Evolutionary conservation across 805 yeast species (phyloP), one percentile per base, ranked within the genome.

Genomic region (Saturnispora diversa): DNA sequence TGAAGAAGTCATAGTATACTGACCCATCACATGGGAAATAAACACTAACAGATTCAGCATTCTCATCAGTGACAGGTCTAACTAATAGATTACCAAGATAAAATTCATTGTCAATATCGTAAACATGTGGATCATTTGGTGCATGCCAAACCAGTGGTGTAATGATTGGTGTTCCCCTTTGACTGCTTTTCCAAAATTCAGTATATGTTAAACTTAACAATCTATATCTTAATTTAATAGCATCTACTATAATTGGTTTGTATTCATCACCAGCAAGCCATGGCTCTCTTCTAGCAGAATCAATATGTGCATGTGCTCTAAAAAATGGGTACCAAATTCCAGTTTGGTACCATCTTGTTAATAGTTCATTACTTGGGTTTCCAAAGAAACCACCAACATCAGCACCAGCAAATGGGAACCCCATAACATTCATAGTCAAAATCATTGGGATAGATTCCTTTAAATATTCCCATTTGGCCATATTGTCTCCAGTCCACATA

Each of bases 331-430:
- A 88, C 81, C 94, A 90, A 22, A 84, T 75, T 44, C 97, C 98
- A 2, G 94, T 71, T 59, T 92, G 98, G 57, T 88, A 90, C 98
- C 98, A 92, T 53, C 99, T 72, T 0, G 84, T 73, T 43, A 85
- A 66, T 45, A 92, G 63, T 54, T 92, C 97, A 26, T 74, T 69
- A 0, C 77, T 65, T 0, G 98, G 97, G 56, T 92, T 73, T 3
- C 94, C 95, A 55, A 87, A 88, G 56, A 92, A 92, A 0, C 99
- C 98, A 25, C 96, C 97, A 34, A 92, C 90, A 64, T 92, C 99
- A 7, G 96, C 90, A 7, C 99, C 99, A 6, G 83, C 72, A 63
- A 88, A 90, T 23, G 96, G 95, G 77, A 77, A 80, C 7, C 95
- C 95, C 1, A 76, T 84, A 22, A 84, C 65, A 35, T 87, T 86